Conservation (phyloP, 768 basidiomycete species). For the Panaeolus papilionaceus region DNA sequence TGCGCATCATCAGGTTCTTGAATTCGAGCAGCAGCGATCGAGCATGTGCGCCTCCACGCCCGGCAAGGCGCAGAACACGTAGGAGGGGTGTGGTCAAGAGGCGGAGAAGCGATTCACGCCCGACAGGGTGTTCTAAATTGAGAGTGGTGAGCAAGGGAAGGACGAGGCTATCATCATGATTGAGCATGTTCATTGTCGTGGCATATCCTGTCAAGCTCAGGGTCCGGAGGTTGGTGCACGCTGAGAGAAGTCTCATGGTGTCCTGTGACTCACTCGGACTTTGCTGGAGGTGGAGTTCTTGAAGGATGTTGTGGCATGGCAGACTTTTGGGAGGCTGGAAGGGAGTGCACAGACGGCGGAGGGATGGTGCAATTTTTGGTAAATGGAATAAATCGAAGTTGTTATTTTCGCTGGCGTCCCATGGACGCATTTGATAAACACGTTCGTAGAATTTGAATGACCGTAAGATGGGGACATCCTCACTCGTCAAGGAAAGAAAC, state of each 20-base stretch:
- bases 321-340: not conserved
- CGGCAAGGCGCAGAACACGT: not conserved
- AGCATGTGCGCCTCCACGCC: slow-evolving; percentile 11
- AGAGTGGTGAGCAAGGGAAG: slow-evolving; percentile 9
- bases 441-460: slow-evolving; percentile 22
- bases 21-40: not conserved
- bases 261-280: slow-evolving; percentile 11
- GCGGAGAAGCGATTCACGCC: not conserved
- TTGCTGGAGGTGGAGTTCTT: slow-evolving; percentile 11
- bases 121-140: slow-evolving; percentile 6
- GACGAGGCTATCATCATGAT: not conserved
- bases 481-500: slow-evolving; percentile 13
- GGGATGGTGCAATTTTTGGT: not conserved
- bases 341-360: not conserved
- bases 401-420: slow-evolving; percentile 1
- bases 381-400: not conserved
- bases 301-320: not conserved
- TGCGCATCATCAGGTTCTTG: slow-evolving; percentile 8
- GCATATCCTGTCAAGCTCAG: slow-evolving; percentile 9
- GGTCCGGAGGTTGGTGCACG: not conserved
- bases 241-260: not conserved
- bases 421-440: slow-evolving; percentile 10
- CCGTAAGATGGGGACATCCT: slow-evolving; percentile 22
- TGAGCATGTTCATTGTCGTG: not conserved
- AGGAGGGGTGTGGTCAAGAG: not conserved